phyloP scores from a whole-genome alignment of 495 filamentous ascomycete genomes.

The Neurospora sp. region DNA sequence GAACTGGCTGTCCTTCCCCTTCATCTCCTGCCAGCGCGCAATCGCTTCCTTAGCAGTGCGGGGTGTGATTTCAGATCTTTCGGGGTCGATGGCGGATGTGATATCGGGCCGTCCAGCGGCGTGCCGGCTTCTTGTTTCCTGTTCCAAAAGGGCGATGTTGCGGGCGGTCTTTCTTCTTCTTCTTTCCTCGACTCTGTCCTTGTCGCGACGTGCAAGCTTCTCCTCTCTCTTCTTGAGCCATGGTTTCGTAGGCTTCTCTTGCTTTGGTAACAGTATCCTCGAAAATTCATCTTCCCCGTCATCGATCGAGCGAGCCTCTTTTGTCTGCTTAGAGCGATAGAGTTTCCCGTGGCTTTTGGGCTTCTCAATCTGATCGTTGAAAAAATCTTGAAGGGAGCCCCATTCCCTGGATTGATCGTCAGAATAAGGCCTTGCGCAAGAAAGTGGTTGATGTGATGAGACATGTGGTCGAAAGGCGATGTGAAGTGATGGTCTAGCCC shows the following conservation, averaged over 20 bases:
- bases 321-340: background rate
- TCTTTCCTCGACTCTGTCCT: background rate
- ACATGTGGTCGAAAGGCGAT: background rate
- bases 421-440: background rate
- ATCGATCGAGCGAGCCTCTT: background rate
- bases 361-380: background rate
- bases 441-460: background rate
- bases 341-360: background rate
- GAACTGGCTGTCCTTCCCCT: background rate
- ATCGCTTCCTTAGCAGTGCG: background rate
- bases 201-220: background rate
- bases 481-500: background rate
- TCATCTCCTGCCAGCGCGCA: background rate
- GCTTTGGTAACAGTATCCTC: background rate
- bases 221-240: background rate
- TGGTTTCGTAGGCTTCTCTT: background rate
- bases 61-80: background rate
- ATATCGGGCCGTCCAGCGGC: background rate
- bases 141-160: background rate
- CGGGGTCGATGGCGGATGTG: background rate
- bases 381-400: background rate
- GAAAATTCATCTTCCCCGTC: background rate
- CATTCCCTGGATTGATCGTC: background rate
- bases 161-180: background rate
- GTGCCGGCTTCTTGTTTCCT: background rate